Evolutionary conservation across 768 basidiomycete genomes (phyloP).

Genomic region (Lentinula raphanica): DNA sequence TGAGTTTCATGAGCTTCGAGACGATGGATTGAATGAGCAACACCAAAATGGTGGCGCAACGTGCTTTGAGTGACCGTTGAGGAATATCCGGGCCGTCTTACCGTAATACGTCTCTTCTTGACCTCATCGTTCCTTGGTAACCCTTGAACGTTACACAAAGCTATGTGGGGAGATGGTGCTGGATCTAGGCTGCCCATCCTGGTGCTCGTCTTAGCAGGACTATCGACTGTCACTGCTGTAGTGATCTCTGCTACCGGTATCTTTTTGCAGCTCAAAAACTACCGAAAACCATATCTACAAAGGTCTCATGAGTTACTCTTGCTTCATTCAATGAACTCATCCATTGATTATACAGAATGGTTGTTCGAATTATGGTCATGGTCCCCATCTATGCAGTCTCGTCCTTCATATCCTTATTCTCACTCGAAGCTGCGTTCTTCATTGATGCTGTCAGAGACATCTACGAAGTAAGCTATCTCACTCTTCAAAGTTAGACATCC

Average conservation of each 20-base stretch:
- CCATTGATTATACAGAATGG: slow-evolving; percentile 52
- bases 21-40: no score
- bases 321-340: neutral
- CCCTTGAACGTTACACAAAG: neutral
- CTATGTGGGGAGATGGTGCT: slow-evolving; percentile 4
- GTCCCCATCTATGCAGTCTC: slow-evolving; percentile 89
- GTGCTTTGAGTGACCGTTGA: no score
- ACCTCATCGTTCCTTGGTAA: neutral
- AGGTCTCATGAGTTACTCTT: slow-evolving; percentile 43
- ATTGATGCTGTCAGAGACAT: slow-evolving; percentile 94
- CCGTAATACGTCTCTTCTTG: neutral
- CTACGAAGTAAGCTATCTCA: slow-evolving; percentile 71
- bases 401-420: slow-evolving; percentile 89
- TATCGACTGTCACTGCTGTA: slow-evolving; percentile 66
- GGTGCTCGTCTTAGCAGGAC: slow-evolving; percentile 56
- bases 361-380: slow-evolving; percentile 95
- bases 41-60: no score
- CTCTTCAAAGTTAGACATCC: neutral
- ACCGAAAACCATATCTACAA: slow-evolving; percentile 76
- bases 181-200: neutral
- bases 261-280: slow-evolving; percentile 78
- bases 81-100: neutral
- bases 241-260: slow-evolving; percentile 71
- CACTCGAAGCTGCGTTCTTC: slow-evolving; percentile 90
- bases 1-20: no score